Percentiles rank a stretch among this genome's conserved stretches.
phyloP scores from a whole-genome alignment of 805 yeast species.

The Sugiyamaella boreocaroliniensis region DNA sequence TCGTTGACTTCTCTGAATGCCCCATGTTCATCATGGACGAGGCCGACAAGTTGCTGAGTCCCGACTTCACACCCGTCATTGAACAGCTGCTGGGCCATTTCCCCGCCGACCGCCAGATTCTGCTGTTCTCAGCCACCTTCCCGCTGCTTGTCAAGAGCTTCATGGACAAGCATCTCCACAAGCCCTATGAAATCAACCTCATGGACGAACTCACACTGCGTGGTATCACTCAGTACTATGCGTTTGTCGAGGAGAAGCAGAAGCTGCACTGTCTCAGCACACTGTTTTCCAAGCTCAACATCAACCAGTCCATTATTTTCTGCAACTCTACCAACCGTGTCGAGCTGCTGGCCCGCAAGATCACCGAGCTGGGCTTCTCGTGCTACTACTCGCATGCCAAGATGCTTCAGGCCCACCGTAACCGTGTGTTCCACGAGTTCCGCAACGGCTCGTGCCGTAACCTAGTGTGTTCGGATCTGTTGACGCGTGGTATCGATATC shows the following conservation, averaged over 20 bases:
- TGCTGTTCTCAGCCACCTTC: slow-evolving; percentile 92
- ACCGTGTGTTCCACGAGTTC: slow-evolving; percentile 96
- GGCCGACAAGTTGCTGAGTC: slow-evolving; percentile 92
- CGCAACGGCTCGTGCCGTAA: slow-evolving; percentile 97
- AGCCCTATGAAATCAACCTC: slow-evolving; percentile 91
- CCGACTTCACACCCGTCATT: slow-evolving; percentile 81
- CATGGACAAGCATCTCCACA: slow-evolving; percentile 81
- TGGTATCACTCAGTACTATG: slow-evolving; percentile 96
- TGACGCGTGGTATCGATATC: slow-evolving; percentile 97
- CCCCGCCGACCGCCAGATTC: slow-evolving; percentile 74
- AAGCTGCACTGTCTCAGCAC: slow-evolving; percentile 95
- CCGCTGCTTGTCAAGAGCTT: slow-evolving; percentile 89
- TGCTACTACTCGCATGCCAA: slow-evolving; percentile 96
- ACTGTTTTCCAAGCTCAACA: slow-evolving; percentile 84
- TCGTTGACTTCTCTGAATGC: slow-evolving; percentile 83
- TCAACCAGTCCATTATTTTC: slow-evolving; percentile 93
- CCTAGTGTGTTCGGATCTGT: slow-evolving; percentile 90
- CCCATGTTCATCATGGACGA: slow-evolving; percentile 94
- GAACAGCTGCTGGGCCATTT: slow-evolving; percentile 79
- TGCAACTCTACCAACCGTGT: slow-evolving; percentile 97
- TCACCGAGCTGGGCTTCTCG: slow-evolving; percentile 92
- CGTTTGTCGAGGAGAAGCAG: slow-evolving; percentile 96
- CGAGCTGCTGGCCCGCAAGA: slow-evolving; percentile 89
- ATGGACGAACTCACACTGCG: slow-evolving; percentile 96
- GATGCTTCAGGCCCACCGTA: slow-evolving; percentile 96